Evolutionary conservation across 805 yeast species (phyloP), one percentile per base, ranked within the genome.

Genomic region (Pichia rugopelliculosa): DNA sequence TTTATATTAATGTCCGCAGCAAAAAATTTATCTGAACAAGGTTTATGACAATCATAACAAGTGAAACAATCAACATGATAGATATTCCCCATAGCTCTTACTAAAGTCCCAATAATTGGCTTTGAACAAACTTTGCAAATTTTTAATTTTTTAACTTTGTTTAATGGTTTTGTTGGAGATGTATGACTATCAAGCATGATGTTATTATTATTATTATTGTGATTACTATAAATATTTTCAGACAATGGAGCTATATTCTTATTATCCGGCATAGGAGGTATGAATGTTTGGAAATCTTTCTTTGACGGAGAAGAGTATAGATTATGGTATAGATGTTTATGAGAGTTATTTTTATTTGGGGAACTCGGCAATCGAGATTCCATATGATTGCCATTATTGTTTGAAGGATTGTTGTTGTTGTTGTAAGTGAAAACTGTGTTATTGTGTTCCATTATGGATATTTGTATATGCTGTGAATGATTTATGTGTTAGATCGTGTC

Each of bases 61-160:
- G 79, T 72, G 65, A 91, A 90, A 66, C 98, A 91, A 30, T 85
- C 84, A 27, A 90, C 83, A 63, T 91, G 98, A 60, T 77, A 91
- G 2, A 87, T 80, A 42, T 74, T 74, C 27, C 80, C 84, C 57
- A 91, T 71, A 0, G 98, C 97, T 43, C 96, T 75, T 3, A 91
- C 93, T 52, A 88, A 81, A 51, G 87, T 88, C n/a, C 91, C 84
- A 1, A 74, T 64, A 17, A 83, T 80, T 12, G 73, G 71, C 34
- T 70, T 62, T 4, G 64, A 65, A 62, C 90, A 83, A 36, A 70
- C 68, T 21, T 72, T 68, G 60, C 89, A 82, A 15, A 66, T 53
- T 53, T 70, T 72, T 17, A 60, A 54, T 33, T 64, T 64, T 37
- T 56, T 62, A 3, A 21, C 18, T 37, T 51, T 43, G 33, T 44